Evolutionary conservation across 177 flowering plant species (phyloP), one percentile per base, ranked within the genome.

Genomic region (Vitis hybrid): DNA sequence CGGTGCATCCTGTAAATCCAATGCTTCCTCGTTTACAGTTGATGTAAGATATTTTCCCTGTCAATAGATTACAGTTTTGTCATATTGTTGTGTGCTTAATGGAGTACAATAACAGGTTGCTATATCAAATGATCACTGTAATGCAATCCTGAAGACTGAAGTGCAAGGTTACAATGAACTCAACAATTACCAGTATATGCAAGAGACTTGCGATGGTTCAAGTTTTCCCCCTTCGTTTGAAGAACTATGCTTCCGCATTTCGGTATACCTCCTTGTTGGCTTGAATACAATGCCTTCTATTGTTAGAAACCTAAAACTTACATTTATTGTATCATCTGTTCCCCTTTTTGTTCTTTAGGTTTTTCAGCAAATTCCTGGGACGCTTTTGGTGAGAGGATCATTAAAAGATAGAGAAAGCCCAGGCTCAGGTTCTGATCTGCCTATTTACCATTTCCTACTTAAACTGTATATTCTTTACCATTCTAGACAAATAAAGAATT

Each of bases 361-460:
- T 60, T 95, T 93, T 81, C 94, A 95, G 87, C 98, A 93, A 81
- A 88, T 79, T 22, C 93, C 98, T 10, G 97, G 98, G 62, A 88
- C 96, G 13, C 90, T 93, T 68, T 79, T 95, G 77, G 85, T 93
- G 70, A 90, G 66, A 78, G 98, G 90, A 76, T 84, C 92, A 61
- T 76, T 93, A 73, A 82, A 77, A 66, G 78, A 76, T 12, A 85
- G 57, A 69, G 80, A 77, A 65, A 78, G 69, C 71, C 72, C 84
- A 29, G 65, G 71, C 50, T 67, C 91, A 86, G 97, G 98, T 86
- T 67, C 62, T 56, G 59, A 51, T 18, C 56, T 10, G 9, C 29
- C 45, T 21, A 1, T 65, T 55, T 19, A 45, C 26, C 18, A 11
- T 3, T 5, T 5, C 33, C 22, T 58, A 11, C 1, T 19, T 6